These are phyloP conservation scores for Backusella mclennaniae DNA, from an alignment of 192 early-diverging fungal species.

Conservation along the genomic window DNA sequence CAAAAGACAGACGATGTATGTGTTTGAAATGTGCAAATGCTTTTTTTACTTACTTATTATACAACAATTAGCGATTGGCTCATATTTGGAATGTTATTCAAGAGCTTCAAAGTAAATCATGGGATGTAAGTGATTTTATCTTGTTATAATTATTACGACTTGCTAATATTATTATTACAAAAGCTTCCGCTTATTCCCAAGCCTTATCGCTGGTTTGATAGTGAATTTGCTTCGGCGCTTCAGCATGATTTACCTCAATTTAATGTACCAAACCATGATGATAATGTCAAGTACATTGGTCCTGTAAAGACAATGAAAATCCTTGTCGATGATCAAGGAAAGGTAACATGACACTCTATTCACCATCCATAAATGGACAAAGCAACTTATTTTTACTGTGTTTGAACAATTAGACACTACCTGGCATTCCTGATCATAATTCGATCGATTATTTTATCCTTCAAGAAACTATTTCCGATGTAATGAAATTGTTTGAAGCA, in stretches of 20 bases:
- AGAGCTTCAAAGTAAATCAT: conserved; percentile 8
- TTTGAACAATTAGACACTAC: neutral
- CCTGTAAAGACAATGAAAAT: conserved; percentile 18
- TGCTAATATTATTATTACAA: neutral
- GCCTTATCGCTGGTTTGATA: conserved; percentile 48
- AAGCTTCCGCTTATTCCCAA: conserved; percentile 46
- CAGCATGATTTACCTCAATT: conserved; percentile 53
- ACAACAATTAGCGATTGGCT: neutral
- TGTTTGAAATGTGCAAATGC: neutral
- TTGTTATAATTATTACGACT: neutral
- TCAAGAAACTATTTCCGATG: conserved; percentile 80
- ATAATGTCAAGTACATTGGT: conserved; percentile 29
- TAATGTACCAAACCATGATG: conserved; percentile 33
- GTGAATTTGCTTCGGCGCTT: conserved; percentile 41
- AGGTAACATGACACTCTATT: conserved; percentile 2
- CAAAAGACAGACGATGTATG: conserved; percentile 18
- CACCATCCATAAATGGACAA: neutral
- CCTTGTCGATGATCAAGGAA: conserved; percentile 15
- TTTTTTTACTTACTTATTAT: neutral
- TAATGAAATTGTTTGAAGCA: conserved; percentile 76
- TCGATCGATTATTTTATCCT: conserved; percentile 66
- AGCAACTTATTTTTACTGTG: too few relatives aligned
- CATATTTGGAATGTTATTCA: conserved; percentile 26
- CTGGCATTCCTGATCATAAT: conserved; percentile 36
- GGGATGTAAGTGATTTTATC: conserved; percentile 16